These are phyloP conservation scores for Guyanaporus albipodus DNA, from an alignment of 768 basidiomycete species.

Conservation along the genomic window DNA sequence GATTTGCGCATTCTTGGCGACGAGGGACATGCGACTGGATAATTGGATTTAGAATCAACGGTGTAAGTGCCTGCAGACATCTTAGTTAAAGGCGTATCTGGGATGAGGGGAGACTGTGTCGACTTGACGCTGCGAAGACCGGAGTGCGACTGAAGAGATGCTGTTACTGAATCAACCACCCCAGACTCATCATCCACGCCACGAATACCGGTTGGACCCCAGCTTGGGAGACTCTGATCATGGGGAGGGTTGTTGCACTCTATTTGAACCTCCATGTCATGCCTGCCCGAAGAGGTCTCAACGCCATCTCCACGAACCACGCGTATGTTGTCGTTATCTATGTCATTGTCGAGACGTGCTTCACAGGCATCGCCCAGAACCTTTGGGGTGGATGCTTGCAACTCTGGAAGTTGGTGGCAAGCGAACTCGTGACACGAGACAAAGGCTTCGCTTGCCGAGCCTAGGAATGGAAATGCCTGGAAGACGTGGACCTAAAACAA, in stretches of 20 bases:
- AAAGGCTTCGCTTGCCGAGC: constrained; percentile 62
- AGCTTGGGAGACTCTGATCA: constrained; percentile 48
- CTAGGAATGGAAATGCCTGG: constrained; percentile 80
- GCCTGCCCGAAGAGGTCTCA: constrained; percentile 42
- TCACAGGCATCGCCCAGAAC: constrained; percentile 53
- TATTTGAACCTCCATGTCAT: constrained; percentile 39
- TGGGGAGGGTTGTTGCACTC: constrained; percentile 19
- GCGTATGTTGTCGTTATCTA: constrained; percentile 59
- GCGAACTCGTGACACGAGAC: constrained; percentile 69
- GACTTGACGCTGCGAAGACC: constrained; percentile 30
- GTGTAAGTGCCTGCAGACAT: constrained; percentile 6
- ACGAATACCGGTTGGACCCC: constrained; percentile 34
- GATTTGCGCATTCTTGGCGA: constrained; percentile 46
- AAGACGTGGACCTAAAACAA: constrained; percentile 77
- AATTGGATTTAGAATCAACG: constrained; percentile 14
- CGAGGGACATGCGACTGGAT: constrained; percentile 36
- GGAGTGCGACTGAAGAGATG: constrained; percentile 12
- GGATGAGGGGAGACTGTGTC: constrained; percentile 25
- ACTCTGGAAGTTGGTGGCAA: constrained; percentile 50
- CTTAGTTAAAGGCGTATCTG: constrained; percentile 15
- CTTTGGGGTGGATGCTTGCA: constrained; percentile 48
- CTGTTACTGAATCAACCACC: constrained; percentile 6
- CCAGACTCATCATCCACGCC: constrained; percentile 2
- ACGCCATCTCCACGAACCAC: constrained; percentile 75
- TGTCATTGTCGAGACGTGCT: constrained; percentile 62